Evolutionary conservation across 257 asterid genomes (phyloP), one percentile per base, ranked within the genome.

Genomic region (Solanum habrochaites): DNA sequence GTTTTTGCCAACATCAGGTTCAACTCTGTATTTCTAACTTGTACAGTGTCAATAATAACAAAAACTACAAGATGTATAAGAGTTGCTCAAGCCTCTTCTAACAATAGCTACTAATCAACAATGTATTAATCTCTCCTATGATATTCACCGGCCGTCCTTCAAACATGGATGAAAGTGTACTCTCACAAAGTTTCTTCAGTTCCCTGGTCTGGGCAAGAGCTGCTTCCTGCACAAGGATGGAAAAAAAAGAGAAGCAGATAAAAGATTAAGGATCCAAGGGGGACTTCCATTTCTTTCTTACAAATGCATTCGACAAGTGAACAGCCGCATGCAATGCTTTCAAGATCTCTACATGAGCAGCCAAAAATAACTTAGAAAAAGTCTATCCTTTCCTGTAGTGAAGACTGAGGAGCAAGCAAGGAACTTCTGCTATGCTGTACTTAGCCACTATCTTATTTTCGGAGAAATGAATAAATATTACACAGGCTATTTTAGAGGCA

Each of bases 101-200:
- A 80, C 67, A 77, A 66, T 80, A 80, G 85, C 95, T 92, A 78
- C 96, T 92, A 85, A 88, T 93, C 85, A 95, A 90, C 91, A 93
- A 80, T 70, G 97, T 75, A 88, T 93, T 97, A 49, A 95, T 94
- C 92, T 95, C 99, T 89, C 99, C 99, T 29, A 95, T 94, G 40
- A 95, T 88, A 86, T 97, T 86, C 88, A 97, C 99, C 39, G 98
- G 97, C 77, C 98, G 93, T 70, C 96, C 99, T 35, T 95, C 98
- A 80, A 95, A 95, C 91, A 94, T 91, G 20, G 85, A 86, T 31
- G 98, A 95, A 83, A 95, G 94, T 62, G 98, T 94, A 62, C 87
- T 85, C 94, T 97, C 98, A 78, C 94, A 92, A 16, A 95, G 96
- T 69, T 90, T 92, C 98, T 95, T 94, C 92, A 94, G 88, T 92